Conservation (phyloP, 139 green algal species). For the Gonium pectorale region DNA sequence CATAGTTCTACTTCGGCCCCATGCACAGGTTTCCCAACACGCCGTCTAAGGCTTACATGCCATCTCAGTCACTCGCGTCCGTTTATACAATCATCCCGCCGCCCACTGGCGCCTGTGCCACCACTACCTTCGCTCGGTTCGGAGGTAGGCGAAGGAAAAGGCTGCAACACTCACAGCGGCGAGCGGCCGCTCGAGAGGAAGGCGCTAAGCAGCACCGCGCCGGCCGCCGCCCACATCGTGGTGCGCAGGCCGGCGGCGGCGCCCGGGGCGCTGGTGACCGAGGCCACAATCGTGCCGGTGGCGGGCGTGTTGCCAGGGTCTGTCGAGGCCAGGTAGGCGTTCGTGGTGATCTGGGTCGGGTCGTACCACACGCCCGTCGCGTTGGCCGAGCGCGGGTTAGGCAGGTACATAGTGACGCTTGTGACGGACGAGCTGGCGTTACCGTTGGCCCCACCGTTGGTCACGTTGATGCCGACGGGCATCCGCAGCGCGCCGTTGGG, state of each 20-base stretch:
- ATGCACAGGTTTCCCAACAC: too few species aligned
- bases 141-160: too few species aligned
- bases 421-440: neutral
- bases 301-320: conserved; percentile 1
- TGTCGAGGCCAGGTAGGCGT: neutral
- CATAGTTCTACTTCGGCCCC: too few species aligned
- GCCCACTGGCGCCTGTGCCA: too few species aligned
- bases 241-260: neutral
- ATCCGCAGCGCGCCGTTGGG: neutral
- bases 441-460: neutral
- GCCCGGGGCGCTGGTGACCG: neutral
- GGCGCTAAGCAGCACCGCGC: neutral
- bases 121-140: too few species aligned
- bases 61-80: too few species aligned
- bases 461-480: neutral
- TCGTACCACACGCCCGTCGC: neutral
- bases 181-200: too few species aligned
- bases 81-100: too few species aligned
- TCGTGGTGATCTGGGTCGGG: conserved; percentile 7
- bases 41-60: too few species aligned
- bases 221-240: conserved; percentile 2
- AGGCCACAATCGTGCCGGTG: neutral
- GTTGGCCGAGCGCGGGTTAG: neutral
- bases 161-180: too few species aligned
- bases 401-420: neutral